Conservation (phyloP, 441 rosid genomes). For the Populus hybrid region DNA sequence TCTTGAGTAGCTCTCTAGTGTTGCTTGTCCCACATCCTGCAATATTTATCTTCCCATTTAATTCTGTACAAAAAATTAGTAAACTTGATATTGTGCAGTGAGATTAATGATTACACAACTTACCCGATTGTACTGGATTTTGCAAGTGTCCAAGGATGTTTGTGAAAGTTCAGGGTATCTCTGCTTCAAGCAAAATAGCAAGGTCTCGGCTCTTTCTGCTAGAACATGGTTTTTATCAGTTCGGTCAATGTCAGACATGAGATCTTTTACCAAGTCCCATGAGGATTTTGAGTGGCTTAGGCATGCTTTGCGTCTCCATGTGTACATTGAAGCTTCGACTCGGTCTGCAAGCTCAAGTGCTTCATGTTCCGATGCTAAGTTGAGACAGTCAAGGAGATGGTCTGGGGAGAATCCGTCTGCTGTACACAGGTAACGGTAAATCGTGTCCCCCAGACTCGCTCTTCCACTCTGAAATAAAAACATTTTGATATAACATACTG, state of each 20-base stretch:
- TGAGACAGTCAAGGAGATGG: constrained; percentile 78
- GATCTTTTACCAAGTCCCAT: constrained; percentile 87
- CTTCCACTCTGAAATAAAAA: constrained; percentile 64
- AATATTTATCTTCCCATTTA: not conserved
- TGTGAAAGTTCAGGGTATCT: constrained; percentile 90
- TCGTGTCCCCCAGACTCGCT: constrained; percentile 73
- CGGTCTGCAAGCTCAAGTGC: constrained; percentile 95
- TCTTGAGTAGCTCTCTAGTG: constrained; percentile 88
- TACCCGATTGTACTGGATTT: constrained; percentile 89
- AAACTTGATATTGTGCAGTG: not conserved
- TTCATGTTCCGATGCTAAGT: constrained; percentile 87
- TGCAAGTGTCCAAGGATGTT: constrained; percentile 87
- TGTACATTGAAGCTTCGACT: constrained; percentile 79
- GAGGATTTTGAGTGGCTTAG: constrained; percentile 61
- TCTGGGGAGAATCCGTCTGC: constrained; percentile 81
- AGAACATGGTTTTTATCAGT: constrained; percentile 73
- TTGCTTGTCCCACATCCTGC: constrained; percentile 95
- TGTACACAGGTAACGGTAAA: constrained; percentile 66
- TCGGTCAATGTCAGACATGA: constrained; percentile 65
- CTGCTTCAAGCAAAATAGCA: constrained; percentile 80
- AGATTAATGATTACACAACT: constrained; percentile 9
- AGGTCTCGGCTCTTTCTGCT: constrained; percentile 83
- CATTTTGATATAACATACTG: not conserved
- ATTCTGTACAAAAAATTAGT: not conserved
- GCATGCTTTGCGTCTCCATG: constrained; percentile 70